A percentile compares a stretch with the other conserved stretches of the same genome.
These are phyloP conservation scores for Linanthus parryae DNA, from an alignment of 148 eudicot species.

Conservation along the genomic window DNA sequence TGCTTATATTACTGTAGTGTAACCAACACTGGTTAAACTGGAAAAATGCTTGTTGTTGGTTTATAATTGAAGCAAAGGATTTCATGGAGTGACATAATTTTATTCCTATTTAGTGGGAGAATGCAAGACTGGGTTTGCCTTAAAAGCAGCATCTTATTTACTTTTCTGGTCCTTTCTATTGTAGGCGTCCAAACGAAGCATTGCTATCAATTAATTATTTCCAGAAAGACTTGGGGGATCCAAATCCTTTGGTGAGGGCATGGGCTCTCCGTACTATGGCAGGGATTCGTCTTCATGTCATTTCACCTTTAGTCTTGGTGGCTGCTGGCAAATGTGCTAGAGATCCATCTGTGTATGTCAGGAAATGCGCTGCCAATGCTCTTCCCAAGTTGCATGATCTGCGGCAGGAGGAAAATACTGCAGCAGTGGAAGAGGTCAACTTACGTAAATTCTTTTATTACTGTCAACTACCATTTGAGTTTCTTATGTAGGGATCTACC, in stretches of 20 bases:
- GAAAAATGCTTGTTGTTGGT: too few species aligned
- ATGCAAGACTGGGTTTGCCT: too few species aligned
- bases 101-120: too few species aligned
- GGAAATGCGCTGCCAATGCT: constrained; percentile 98
- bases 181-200: constrained; percentile 98
- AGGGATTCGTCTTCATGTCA: constrained; percentile 90
- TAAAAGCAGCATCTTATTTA: too few species aligned
- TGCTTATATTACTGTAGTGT: too few species aligned
- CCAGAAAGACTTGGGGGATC: constrained; percentile 96
- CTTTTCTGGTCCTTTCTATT: constrained; percentile 8
- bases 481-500: too few species aligned
- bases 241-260: constrained; percentile 94
- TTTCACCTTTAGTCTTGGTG: constrained; percentile 74
- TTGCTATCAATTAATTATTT: constrained; percentile 90
- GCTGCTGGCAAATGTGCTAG: constrained; percentile 92
- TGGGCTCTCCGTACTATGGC: constrained; percentile 99
- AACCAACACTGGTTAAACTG: too few species aligned
- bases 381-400: constrained; percentile 93
- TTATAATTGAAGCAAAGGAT: too few species aligned
- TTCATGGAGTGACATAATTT: too few species aligned
- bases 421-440: constrained; percentile 76
- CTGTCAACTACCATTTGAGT: too few species aligned
- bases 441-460: background rate
- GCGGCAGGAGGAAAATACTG: constrained; percentile 67
- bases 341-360: constrained; percentile 96